Conservation (phyloP, 2,329 filamentous ascomycete species). For the Aspergillus vadensis region DNA sequence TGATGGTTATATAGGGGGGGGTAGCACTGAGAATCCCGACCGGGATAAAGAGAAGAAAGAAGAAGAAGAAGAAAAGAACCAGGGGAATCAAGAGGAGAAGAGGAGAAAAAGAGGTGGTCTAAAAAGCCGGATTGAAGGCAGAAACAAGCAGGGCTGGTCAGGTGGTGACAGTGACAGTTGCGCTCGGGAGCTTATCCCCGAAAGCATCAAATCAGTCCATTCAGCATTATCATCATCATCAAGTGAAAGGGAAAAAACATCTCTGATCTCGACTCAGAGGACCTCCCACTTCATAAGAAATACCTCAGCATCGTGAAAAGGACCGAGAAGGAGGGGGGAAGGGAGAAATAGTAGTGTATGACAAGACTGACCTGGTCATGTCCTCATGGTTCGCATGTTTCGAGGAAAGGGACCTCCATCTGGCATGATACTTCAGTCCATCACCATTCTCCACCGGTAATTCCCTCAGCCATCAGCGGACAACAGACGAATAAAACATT, state of each 20-base stretch:
- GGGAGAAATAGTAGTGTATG: neutral
- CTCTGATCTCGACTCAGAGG: too few relatives aligned
- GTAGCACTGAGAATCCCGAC: neutral
- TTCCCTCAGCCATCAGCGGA: neutral
- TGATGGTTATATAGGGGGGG: neutral
- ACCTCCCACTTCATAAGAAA: neutral
- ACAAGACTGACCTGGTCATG: constrained; percentile 2
- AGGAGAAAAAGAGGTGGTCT: neutral
- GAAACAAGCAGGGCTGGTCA: neutral
- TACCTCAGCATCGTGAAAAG: constrained; percentile 2
- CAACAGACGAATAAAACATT: neutral
- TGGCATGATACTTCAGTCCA: neutral
- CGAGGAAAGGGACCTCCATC: neutral
- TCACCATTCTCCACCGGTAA: neutral
- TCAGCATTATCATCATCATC: too few relatives aligned
- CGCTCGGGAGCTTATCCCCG: neutral
- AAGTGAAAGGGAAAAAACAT: too few relatives aligned
- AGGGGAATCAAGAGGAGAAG: neutral
- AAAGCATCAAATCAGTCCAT: neutral
- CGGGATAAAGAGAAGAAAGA: neutral
- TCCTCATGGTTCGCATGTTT: too few relatives aligned
- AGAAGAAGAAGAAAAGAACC: too few relatives aligned
- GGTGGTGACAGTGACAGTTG: neutral
- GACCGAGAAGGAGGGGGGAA: neutral
- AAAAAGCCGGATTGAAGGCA: neutral